Conservation (phyloP, 805 yeast genomes). For the Candida ortonii region DNA sequence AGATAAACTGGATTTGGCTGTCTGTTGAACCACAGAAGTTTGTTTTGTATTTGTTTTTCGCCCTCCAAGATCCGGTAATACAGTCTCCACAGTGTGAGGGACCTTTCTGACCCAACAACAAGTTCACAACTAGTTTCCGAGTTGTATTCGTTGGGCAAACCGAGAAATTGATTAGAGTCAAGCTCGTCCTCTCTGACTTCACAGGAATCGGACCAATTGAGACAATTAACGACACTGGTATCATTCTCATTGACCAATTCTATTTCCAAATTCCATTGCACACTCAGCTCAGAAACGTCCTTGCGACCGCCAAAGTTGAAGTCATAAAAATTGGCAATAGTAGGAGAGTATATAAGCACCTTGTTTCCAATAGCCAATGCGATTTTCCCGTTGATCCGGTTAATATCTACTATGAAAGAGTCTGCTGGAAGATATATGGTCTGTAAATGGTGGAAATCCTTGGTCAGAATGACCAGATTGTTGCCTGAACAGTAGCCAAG, state of each 20-base stretch:
- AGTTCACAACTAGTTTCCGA: constrained; percentile 48
- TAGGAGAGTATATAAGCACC: constrained; percentile 54
- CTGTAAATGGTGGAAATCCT: constrained; percentile 57
- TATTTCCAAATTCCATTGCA: constrained; percentile 33
- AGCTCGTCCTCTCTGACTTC: constrained; percentile 28
- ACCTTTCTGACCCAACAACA: constrained; percentile 52
- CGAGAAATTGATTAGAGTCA: constrained; percentile 27
- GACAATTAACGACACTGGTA: constrained; percentile 26
- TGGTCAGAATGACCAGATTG: constrained; percentile 66
- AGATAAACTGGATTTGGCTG: constrained; percentile 63
- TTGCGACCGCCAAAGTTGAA: constrained; percentile 35
- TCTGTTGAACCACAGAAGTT: constrained; percentile 42
- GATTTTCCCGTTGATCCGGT: constrained; percentile 55
- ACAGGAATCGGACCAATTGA: constrained; percentile 37
- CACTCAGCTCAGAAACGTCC: constrained; percentile 29
- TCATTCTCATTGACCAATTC: constrained; percentile 24
- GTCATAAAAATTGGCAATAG: constrained; percentile 43
- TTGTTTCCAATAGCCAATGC: constrained; percentile 50
- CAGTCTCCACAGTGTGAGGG: constrained; percentile 53
- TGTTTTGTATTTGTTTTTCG: constrained; percentile 18
- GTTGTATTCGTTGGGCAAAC: constrained; percentile 34
- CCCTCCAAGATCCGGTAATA: constrained; percentile 27
- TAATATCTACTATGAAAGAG: constrained; percentile 63
- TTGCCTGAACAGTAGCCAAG: constrained; percentile 85
- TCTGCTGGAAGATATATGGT: constrained; percentile 71